These are phyloP conservation scores for Cryphonectria naterciae DNA, from an alignment of 2,329 filamentous ascomycete genomes.

Conservation along the genomic window DNA sequence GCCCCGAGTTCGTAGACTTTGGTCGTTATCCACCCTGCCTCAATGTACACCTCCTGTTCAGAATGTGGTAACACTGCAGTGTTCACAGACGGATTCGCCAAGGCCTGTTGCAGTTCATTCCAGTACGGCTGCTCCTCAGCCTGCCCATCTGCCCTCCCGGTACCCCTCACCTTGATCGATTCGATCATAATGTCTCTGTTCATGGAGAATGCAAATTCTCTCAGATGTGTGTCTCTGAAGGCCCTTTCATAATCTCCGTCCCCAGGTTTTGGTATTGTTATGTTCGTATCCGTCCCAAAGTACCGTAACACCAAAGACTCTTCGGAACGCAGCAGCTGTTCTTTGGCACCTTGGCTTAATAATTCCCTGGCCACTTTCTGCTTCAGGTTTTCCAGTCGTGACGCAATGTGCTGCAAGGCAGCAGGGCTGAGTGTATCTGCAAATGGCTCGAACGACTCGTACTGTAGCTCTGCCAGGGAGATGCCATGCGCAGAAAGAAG, in stretches of 20 bases:
- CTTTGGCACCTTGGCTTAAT: conserved; percentile 31
- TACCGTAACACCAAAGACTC: conserved; percentile 53
- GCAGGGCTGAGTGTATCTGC: conserved; percentile 32
- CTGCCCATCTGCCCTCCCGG: conserved; percentile 32
- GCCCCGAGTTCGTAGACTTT: conserved; percentile 36
- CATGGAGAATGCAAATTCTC: conserved; percentile 47
- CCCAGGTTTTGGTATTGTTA: conserved; percentile 48
- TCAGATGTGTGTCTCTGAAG: conserved; percentile 43
- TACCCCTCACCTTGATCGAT: conserved; percentile 41
- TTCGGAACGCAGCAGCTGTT: conserved; percentile 39
- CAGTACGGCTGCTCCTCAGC: conserved; percentile 28
- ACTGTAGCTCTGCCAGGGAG: conserved; percentile 44
- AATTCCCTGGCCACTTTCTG: conserved; percentile 39
- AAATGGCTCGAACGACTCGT: conserved; percentile 42
- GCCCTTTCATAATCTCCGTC: conserved; percentile 42
- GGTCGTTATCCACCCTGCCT: conserved; percentile 35
- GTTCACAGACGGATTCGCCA: conserved; percentile 12
- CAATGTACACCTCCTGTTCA: conserved; percentile 38
- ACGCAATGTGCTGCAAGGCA: conserved; percentile 28
- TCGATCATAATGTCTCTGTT: conserved; percentile 45
- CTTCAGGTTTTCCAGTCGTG: conserved; percentile 36
- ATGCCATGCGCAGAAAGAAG: conserved; percentile 48
- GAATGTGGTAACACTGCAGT: conserved; percentile 21
- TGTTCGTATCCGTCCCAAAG: conserved; percentile 52
- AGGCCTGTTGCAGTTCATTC: conserved; percentile 25